Base-by-base conservation (phyloP, 163 green algal species). In the Scenedesmus sp. region DNA sequence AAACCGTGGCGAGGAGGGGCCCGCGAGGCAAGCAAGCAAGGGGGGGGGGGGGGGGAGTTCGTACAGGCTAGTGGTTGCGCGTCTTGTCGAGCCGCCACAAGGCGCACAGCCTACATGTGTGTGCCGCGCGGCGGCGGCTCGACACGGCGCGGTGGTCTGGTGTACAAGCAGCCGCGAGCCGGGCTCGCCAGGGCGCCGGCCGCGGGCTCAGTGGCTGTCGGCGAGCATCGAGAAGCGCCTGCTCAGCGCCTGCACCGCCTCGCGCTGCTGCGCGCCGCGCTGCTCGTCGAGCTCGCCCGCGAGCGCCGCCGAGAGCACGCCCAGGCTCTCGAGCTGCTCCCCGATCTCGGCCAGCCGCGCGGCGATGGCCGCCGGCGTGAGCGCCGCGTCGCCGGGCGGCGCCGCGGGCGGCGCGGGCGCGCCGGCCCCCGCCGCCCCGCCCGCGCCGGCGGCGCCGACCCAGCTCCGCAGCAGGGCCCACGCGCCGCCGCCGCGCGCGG, bases 241-340 rank as follows among this genome's bases (percentile, higher is more conserved):
- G 53, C 53, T 63, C 56, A 6, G 4, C 26, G n/a, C n/a, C n/a
- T n/a, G n/a, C n/a, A n/a, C n/a, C 57, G n/a, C 3, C 33, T 31
- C 2, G 18, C 24, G 48, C 65, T 65, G 50, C 67, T 53, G 51
- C 51, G n/a, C n/a, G n/a, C n/a, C n/a, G n/a, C 64, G 67, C 10
- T 76, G 67, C 2, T 76, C 67, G 10, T 31, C 9, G 28, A 54
- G 22, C 29, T 76, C 67, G 18, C 50, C 67, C n/a, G 51, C 20
- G 22, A 76, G 31, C 15, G 67, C 67, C 26, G 67, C 51, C 28
- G 26, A 42, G 22, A 76, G 67, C 51, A 76, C 67, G 3, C 39
- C 51, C 24, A 76, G 31, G 4, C 31, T 56, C 7, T 76, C 67
- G 2, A 76, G n/a, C 67, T 76, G 67, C 31, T 76, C 67, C 17